phyloP scores from a whole-genome alignment of 495 filamentous ascomycete species.

The Podospora pseudopauciseta region DNA sequence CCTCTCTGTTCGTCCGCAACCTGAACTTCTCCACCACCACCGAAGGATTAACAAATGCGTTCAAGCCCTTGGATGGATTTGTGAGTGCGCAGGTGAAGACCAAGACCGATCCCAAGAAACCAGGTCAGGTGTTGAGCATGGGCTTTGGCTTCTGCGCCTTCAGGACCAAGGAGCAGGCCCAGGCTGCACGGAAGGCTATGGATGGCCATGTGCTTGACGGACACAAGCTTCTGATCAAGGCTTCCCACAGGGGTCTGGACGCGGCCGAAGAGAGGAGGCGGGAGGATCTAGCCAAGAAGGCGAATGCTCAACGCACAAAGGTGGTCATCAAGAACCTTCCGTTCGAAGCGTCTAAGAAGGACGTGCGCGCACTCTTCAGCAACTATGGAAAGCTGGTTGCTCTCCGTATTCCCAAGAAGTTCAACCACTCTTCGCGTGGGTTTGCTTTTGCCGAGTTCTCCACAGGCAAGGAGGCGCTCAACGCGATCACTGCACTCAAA shows the following conservation, averaged over 20 bases:
- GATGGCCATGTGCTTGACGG: conserved; percentile 78
- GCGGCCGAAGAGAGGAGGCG: conserved; percentile 79
- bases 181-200: conserved; percentile 77
- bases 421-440: conserved; percentile 78
- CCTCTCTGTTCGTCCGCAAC: conserved; percentile 88
- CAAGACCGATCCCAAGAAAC: conserved; percentile 78
- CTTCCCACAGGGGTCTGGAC: conserved; percentile 79
- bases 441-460: conserved; percentile 98
- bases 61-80: conserved; percentile 80
- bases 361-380: conserved; percentile 77
- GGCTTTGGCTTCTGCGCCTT: conserved; percentile 96
- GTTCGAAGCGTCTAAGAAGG: conserved; percentile 91
- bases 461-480: conserved; percentile 86
- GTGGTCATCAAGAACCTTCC: conserved; percentile 98
- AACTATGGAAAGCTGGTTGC: conserved; percentile 88
- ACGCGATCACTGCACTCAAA: conserved; percentile 82
- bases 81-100: conserved; percentile 80
- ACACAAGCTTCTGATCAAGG: conserved; percentile 78
- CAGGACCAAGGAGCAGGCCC: conserved; percentile 66
- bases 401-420: conserved; percentile 91
- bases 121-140: conserved; percentile 84
- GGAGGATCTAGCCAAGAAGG: conserved; percentile 75
- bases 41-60: conserved; percentile 64
- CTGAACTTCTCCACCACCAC: conserved; percentile 88
- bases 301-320: conserved; percentile 72